Conservation (phyloP, 768 basidiomycete species). For the Leccinum subgranulosum region DNA sequence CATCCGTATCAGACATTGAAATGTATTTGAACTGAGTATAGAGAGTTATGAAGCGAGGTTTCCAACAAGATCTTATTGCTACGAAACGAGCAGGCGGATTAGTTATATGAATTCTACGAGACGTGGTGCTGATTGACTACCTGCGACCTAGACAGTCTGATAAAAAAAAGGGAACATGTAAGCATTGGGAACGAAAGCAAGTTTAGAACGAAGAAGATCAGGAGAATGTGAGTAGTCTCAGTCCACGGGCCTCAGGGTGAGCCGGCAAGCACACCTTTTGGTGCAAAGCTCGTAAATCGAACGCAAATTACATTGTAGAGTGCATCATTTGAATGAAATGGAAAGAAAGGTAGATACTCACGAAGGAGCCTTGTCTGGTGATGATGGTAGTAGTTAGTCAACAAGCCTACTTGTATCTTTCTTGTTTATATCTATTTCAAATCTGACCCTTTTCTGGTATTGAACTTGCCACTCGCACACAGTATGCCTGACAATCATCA, state of each 20-base stretch:
- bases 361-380: background rate
- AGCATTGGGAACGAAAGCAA: conserved; percentile 2
- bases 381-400: background rate
- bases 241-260: conserved; percentile 59
- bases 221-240: conserved; percentile 65
- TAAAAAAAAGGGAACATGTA: conserved; percentile 2
- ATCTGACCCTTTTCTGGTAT: background rate
- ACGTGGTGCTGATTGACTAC: background rate
- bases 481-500: conserved; percentile 30
- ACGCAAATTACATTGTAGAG: conserved; percentile 79
- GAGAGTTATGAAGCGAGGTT: conserved; percentile 8
- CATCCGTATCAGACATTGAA: conserved; percentile 27
- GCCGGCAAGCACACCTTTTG: conserved; percentile 80
- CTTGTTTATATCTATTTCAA: conserved; percentile 19
- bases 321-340: conserved; percentile 45
- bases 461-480: background rate
- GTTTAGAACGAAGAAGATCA: conserved; percentile 35
- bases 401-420: background rate
- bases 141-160: background rate
- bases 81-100: conserved; percentile 7
- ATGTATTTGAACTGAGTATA: conserved; percentile 10
- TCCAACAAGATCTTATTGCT: conserved; percentile 16
- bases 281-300: conserved; percentile 61
- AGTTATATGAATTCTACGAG: conserved; percentile 3
- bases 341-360: conserved; percentile 12